Evolutionary conservation across 2,329 filamentous ascomycete genomes (phyloP).

Genomic region (Fusarium mundagurra): DNA sequence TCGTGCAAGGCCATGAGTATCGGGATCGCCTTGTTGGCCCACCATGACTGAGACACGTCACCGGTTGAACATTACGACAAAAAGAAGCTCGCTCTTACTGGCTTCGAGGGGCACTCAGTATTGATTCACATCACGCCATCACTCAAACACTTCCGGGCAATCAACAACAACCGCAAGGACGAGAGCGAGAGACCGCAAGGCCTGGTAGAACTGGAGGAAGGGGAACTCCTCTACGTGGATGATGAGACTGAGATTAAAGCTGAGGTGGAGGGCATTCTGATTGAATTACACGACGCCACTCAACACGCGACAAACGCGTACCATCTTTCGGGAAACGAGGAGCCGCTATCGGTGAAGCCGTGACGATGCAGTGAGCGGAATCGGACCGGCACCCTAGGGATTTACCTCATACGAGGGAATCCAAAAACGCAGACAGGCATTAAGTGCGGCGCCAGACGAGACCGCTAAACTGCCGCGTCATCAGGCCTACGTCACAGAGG

Average conservation of each 20-base stretch:
- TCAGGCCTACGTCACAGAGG: not conserved
- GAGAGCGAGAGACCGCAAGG: not conserved
- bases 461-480: not conserved
- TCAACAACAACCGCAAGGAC: not conserved
- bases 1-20: not conserved
- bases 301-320: not conserved
- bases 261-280: not conserved
- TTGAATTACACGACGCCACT: not conserved
- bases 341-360: not conserved
- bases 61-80: not conserved
- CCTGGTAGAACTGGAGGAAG: not conserved
- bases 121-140: not conserved
- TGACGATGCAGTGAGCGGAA: not conserved
- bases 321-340: not conserved
- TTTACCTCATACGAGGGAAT: not conserved
- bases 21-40: not conserved
- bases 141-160: not conserved
- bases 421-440: not conserved
- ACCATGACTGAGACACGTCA: not conserved
- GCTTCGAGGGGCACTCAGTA: not conserved
- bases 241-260: not conserved
- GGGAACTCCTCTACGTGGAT: not conserved
- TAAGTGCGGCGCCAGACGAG: not conserved
- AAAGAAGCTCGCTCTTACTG: not conserved
- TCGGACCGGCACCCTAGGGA: not conserved